Evolutionary conservation across 2,329 filamentous ascomycete genomes (phyloP), one percentile per base, ranked within the genome.

Genomic region (Daldinia eschscholtzii): DNA sequence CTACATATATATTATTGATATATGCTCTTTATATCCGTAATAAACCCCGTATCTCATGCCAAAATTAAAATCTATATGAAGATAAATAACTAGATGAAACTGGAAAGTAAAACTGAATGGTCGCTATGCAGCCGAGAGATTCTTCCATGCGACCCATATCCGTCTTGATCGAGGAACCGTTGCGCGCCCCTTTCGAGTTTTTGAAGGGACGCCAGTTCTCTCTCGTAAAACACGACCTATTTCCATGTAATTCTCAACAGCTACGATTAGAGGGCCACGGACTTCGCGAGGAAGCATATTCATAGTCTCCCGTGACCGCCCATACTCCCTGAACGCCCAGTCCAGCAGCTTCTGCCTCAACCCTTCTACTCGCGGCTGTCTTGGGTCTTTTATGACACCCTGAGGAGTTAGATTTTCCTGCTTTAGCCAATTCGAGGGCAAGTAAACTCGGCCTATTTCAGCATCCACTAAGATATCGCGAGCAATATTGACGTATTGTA

Each of bases 401-500:
- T 84, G 78, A 0, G 87, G 84, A 0, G 82, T 84, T 23, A 92
- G 73, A 1, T 83, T 85, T 59, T 85, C 84, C 59, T 88, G 86
- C 42, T 84, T 81, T 1, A 93, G 81, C 91, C 91, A 93, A 0
- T 80, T 79, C 0, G 82, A 81, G 0, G 92, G 92, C 4, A 93
- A 79, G 75, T 94, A 94, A 6, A 92, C 90, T 6, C 92, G 86
- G 1, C 84, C 84, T 39, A 92, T 87, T 13, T 81, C 79, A 0
- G 91, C 89, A 73, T 93, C 92, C 2, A 88, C 87, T 3, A 81
- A 78, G n/a, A 93, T 89, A 74, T 94, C 92, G 23, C 92, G 88
- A 2, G 91, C 89, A 68, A 94, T 93, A 74, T 93, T 94, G 73
- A 92, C 87, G 73, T 91, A 93, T 74, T 94, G 91, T n/a, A 93